Conservation (phyloP, 805 yeast genomes). For the Teunomyces gatunensis region DNA sequence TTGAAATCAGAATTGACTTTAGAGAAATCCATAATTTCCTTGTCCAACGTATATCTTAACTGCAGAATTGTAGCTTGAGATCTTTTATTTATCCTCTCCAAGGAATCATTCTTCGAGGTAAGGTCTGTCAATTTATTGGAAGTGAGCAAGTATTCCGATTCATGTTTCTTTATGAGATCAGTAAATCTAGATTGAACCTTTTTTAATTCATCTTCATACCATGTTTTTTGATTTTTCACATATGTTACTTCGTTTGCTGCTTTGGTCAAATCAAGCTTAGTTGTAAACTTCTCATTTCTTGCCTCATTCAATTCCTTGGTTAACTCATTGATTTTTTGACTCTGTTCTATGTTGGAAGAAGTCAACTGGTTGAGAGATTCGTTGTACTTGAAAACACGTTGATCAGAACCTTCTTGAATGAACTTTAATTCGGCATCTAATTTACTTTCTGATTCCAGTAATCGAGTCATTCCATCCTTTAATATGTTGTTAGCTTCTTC, state of each 20-base stretch:
- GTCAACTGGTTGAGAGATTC: conserved; percentile 29
- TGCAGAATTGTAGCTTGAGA: conserved; percentile 45
- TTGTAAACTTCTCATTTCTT: conserved; percentile 34
- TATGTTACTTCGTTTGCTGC: conserved; percentile 32
- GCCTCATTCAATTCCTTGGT: conserved; percentile 35
- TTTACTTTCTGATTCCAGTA: conserved; percentile 6
- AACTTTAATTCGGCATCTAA: conserved; percentile 1
- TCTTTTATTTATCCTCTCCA: conserved; percentile 33
- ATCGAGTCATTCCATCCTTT: conserved; percentile 3
- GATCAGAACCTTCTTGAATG: conserved; percentile 15
- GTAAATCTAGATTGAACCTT: conserved; percentile 35
- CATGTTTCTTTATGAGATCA: conserved; percentile 37
- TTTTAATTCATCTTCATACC: conserved; percentile 41
- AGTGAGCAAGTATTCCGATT: conserved; percentile 30
- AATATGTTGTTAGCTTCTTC: conserved; percentile 9
- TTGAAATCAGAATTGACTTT: conserved; percentile 24
- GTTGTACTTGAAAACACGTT: conserved; percentile 25
- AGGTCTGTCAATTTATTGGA: conserved; percentile 29
- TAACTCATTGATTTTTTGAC: conserved; percentile 32
- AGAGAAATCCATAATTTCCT: conserved; percentile 16
- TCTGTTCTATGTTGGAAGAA: conserved; percentile 34
- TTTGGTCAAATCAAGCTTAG: conserved; percentile 35
- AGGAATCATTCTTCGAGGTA: conserved; percentile 22
- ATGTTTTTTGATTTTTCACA: conserved; percentile 32
- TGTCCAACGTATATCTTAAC: conserved; percentile 42